Evolutionary conservation across 495 filamentous ascomycete species (phyloP).

Genomic region (Lindgomyces ingoldianus): DNA sequence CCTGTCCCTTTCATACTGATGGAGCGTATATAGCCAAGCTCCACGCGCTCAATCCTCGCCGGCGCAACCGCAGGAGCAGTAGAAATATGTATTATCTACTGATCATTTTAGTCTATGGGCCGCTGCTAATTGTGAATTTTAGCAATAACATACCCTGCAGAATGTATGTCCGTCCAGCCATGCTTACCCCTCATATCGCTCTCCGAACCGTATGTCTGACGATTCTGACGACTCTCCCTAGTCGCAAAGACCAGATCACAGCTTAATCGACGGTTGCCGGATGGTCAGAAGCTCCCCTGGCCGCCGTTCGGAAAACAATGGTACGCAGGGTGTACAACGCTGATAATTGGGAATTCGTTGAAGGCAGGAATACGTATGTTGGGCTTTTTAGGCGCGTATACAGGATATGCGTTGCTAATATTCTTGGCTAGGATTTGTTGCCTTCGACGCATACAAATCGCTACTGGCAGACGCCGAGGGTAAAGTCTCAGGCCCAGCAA

Average conservation of each 20-base stretch:
- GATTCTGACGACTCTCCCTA: constrained; percentile 31
- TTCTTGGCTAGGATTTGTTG: constrained; percentile 75
- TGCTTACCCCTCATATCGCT: background rate
- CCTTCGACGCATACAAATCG: constrained; percentile 89
- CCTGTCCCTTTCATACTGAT: background rate
- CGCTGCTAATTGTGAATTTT: constrained; percentile 14
- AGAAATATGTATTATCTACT: constrained; percentile 71
- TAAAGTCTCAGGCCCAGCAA: constrained; percentile 85
- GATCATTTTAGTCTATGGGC: background rate
- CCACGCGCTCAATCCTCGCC: constrained; percentile 81
- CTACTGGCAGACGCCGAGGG: constrained; percentile 81
- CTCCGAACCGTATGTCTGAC: constrained; percentile 24
- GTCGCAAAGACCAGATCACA: constrained; percentile 95
- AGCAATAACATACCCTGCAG: constrained; percentile 97
- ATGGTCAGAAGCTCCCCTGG: constrained; percentile 88
- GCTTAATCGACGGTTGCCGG: constrained; percentile 80
- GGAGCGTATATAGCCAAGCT: constrained; percentile 61
- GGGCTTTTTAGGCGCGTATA: background rate
- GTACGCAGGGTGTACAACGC: constrained; percentile 96
- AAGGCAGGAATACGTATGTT: constrained; percentile 90
- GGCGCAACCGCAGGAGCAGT: constrained; percentile 89
- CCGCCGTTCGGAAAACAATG: constrained; percentile 91
- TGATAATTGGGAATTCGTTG: constrained; percentile 93
- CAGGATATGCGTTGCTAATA: background rate
- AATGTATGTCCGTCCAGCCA: constrained; percentile 60